Conservation (phyloP, 2,329 filamentous ascomycete species). For the Colletotrichum orbiculare region DNA sequence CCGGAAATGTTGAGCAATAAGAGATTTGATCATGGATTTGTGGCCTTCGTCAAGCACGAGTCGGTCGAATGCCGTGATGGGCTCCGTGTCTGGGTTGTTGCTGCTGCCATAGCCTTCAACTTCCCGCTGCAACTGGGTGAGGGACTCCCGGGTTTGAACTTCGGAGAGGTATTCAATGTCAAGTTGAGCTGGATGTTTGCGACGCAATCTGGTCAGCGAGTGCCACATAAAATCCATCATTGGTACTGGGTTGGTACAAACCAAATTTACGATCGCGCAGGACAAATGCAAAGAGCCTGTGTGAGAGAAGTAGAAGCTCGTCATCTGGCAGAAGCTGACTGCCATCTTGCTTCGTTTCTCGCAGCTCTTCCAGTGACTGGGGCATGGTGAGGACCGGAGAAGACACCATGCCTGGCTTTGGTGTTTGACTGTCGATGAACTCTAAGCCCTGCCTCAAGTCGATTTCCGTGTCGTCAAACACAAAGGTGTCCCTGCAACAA, state of each 20-base stretch:
- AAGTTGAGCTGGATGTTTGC: background rate
- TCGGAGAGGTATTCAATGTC: background rate
- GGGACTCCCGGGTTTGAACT: background rate
- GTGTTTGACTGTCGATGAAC: background rate
- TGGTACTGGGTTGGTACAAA: background rate
- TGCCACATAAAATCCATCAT: background rate
- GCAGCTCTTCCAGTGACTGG: no score
- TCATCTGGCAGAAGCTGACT: background rate
- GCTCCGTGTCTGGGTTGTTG: background rate
- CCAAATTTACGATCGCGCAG: conserved; percentile 1
- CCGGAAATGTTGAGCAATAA: conserved; percentile 1
- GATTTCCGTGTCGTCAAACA: background rate
- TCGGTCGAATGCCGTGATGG: background rate
- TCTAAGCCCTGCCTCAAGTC: background rate
- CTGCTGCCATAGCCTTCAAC: background rate
- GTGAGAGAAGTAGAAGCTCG: background rate
- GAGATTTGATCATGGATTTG: background rate
- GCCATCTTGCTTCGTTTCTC: no score
- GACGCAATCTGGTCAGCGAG: background rate
- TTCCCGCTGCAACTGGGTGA: no score
- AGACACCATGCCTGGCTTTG: no score
- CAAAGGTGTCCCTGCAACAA: background rate
- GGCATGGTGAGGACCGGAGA: no score
- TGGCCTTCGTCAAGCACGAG: background rate
- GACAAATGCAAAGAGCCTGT: background rate